Percentiles rank a stretch among this genome's conserved stretches.
phyloP scores from a whole-genome alignment of 108 stramenopile genomes.

The Craspedostauros australis region DNA sequence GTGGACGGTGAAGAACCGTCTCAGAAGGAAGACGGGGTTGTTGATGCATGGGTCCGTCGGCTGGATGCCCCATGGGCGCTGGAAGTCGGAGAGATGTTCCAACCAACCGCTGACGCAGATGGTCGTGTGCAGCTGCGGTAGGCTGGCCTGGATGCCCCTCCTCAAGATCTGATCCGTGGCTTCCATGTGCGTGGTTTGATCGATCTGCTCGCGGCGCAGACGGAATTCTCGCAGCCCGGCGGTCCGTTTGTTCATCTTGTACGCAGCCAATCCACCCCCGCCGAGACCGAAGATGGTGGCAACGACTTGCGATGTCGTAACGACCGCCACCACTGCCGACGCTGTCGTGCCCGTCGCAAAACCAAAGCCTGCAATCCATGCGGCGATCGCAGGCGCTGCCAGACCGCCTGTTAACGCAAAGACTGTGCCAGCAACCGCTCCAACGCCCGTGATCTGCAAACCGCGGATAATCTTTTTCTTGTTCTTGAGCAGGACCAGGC shows the following conservation, averaged over 20 bases:
- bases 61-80: constrained; percentile 50
- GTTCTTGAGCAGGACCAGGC: no score
- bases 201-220: constrained; percentile 41
- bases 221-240: constrained; percentile 52
- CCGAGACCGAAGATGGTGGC: constrained; percentile 56
- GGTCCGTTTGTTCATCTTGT: constrained; percentile 55
- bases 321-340: constrained; percentile 26
- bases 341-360: constrained; percentile 47
- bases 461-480: no score
- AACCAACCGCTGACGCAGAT: constrained; percentile 55
- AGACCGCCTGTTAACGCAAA: constrained; percentile 68
- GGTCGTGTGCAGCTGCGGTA: constrained; percentile 44
- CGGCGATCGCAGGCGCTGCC: constrained; percentile 66
- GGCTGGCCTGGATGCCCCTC: constrained; percentile 15
- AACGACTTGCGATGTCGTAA: constrained; percentile 42
- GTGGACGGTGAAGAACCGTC: constrained; percentile 46
- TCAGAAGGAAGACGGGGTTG: constrained; percentile 18
- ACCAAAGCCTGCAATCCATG: constrained; percentile 44
- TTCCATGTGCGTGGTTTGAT: constrained; percentile 24
- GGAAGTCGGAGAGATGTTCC: constrained; percentile 46
- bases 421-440: constrained; percentile 49
- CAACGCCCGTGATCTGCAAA: constrained; percentile 58
- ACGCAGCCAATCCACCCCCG: constrained; percentile 54
- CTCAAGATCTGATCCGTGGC: neutral
- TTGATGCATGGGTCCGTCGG: constrained; percentile 25